Conservation (phyloP, 305 asterid genomes). For the Solanum hybrid region DNA sequence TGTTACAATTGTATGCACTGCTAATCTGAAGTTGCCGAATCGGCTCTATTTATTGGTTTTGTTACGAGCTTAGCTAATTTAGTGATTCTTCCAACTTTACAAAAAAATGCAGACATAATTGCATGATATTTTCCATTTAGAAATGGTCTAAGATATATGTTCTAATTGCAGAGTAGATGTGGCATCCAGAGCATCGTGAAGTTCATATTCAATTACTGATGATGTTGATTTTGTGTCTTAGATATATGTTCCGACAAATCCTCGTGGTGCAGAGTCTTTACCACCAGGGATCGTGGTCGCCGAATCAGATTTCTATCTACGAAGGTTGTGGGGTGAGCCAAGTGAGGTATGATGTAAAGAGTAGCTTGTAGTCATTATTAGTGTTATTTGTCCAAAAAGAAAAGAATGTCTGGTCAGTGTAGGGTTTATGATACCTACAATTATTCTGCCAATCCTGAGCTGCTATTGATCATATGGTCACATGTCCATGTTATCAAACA, state of each 20-base stretch:
- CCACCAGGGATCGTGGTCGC: slow-evolving; percentile 55
- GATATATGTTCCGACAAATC: slow-evolving; percentile 58
- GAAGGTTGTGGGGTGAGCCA: slow-evolving; percentile 60
- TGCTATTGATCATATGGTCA: neutral
- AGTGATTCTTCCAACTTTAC: neutral
- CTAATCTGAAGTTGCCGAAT: neutral
- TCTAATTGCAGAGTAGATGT: neutral
- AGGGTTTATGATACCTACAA: neutral
- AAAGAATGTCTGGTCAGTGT: neutral
- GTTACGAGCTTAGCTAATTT: neutral
- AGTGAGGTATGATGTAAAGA: slow-evolving; percentile 28
- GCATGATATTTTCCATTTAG: neutral
- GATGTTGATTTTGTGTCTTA: slow-evolving; percentile 7
- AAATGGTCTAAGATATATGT: neutral
- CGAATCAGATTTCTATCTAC: slow-evolving; percentile 42
- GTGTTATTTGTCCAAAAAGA: neutral
- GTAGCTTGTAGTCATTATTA: neutral
- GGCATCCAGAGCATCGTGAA: slow-evolving; percentile 1
- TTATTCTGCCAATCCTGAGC: neutral
- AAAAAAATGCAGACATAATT: neutral
- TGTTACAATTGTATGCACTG: neutral
- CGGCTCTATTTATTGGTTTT: neutral
- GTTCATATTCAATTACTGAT: slow-evolving; percentile 5
- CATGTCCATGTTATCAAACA: neutral
- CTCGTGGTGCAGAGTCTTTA: slow-evolving; percentile 56